phyloP scores from a whole-genome alignment of 495 filamentous ascomycete genomes.

The Xylaria castorea region DNA sequence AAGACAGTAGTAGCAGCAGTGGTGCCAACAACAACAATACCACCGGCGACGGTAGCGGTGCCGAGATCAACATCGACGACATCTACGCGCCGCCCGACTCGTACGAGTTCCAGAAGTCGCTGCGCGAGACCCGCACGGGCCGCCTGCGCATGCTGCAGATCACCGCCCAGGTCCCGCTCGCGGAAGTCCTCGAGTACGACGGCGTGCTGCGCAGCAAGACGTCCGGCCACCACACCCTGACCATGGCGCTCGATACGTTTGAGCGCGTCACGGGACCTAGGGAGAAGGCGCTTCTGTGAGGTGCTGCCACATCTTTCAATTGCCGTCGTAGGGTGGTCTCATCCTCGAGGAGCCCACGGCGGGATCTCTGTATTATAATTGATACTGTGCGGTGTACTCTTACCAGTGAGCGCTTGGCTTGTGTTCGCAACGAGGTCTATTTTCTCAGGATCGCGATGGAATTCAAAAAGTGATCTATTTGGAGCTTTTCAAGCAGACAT shows the following conservation, averaged over 20 bases:
- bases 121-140: slow-evolving; percentile 48
- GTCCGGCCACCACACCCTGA: slow-evolving; percentile 86
- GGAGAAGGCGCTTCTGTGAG: slow-evolving; percentile 46
- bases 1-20: slow-evolving; percentile 28
- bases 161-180: slow-evolving; percentile 83
- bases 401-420: background rate
- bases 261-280: slow-evolving; percentile 75
- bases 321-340: background rate
- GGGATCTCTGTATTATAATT: background rate
- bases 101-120: slow-evolving; percentile 65
- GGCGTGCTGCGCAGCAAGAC: slow-evolving; percentile 89
- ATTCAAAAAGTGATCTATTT: background rate
- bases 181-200: slow-evolving; percentile 97
- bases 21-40: slow-evolving; percentile 8
- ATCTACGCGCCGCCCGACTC: slow-evolving; percentile 89
- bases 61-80: slow-evolving; percentile 65
- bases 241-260: slow-evolving; percentile 90
- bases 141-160: slow-evolving; percentile 61
- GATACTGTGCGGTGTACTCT: background rate
- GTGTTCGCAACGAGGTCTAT: background rate
- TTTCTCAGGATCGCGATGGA: background rate
- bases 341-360: background rate
- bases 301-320: background rate
- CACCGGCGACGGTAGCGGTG: background rate
- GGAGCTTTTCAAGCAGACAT: background rate